Evolutionary conservation across 2,329 filamentous ascomycete genomes (phyloP), one percentile per base, ranked within the genome.

Genomic region (Pseudogymnoascus sp.): DNA sequence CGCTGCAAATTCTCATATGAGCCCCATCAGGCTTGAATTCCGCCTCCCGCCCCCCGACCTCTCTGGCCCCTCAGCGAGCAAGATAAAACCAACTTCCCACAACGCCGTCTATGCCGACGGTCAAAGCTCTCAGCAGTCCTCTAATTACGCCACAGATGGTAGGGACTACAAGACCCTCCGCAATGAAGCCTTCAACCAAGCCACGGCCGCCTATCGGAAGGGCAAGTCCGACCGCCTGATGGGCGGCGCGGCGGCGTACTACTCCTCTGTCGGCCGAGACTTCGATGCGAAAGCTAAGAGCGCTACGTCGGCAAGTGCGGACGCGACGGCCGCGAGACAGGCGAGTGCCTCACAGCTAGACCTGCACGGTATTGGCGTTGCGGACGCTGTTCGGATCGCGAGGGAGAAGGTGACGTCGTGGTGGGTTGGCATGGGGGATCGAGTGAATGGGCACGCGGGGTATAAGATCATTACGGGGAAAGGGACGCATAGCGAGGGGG

Each of bases 401-500:
- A 81, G 83, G 31, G 80, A 86, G 55, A 81, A 81, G 38, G 87
- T 89, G 0, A 79, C 82, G 66, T 72, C 72, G 8, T 97, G 93
- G 93, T 97, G 92, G 92, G 77, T 84, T 7, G 89, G 89, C 0
- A 88, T 92, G 70, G 78, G 80, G 52, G 77, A 77, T 63, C 71
- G 68, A 3, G 79, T 79, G 52, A 69, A 73, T 65, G 77, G 80
- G 19, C 66, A 74, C 6, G 79, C 14, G 6, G 80, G 85, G 0
- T 92, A 89, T 69, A 84, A 82, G 39, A 86, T 97, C 64, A 83
- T 97, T 61, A 96, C 92, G 2, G 93, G 93, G 0, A 72, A 87
- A 12, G 93, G 93, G 1, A 81, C 81, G 61, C 93, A 97, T 74
- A 94, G 86, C 69, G 81, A 85, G 55, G 86, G 88, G 61, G 91